Evolutionary conservation across 1,284 basidiomycete genomes (phyloP), one percentile per base, ranked within the genome.

Genomic region (Cutaneotrichosporon dermatis): DNA sequence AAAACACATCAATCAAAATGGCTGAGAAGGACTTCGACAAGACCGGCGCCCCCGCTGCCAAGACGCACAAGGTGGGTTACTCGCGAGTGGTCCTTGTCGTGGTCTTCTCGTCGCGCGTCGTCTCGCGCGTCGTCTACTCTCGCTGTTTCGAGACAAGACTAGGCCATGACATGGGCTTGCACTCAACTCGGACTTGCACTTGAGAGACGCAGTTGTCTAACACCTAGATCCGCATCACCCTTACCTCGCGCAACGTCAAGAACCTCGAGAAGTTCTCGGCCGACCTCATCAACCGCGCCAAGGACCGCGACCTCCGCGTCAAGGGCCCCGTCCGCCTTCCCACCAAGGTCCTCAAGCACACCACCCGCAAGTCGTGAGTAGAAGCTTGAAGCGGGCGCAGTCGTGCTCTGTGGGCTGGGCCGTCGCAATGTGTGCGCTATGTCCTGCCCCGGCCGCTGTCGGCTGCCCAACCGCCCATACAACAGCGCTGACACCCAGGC

Each of bases 221-320:
- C 25, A 25, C 4, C 12, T 25, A 48, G 54, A 99, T 99, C 82
- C 85, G 96, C 71, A 99, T 99, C 84, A 99, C 96, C 70, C 84
- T 99, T 79, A 98, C 96, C 67, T 92, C 89, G 81, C 89, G 90
- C 81, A 98, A 98, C 80, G 92, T 99, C 81, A 89, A 87, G 84
- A 96, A 93, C 85, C 84, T 99, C 76, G 96, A 99, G 83, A 99
- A 98, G 84, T 97, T 99, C 86, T 97, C 91, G 72, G 81, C 82
- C 66, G 96, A 99, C 81, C 85, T 99, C 77, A 90, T 99, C 81
- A 92, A 93, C 86, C 88, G 96, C 68, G 95, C 96, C 73, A 99
- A 99, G 86, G 96, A 99, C 86, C 95, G 96, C 85, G 91, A 98
- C 81, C 91, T 99, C 77, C 91, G 90, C 68, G 95, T 99, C 81